Conservation (phyloP, 352 stramenopile species). For the Globisporangium nodosum region DNA sequence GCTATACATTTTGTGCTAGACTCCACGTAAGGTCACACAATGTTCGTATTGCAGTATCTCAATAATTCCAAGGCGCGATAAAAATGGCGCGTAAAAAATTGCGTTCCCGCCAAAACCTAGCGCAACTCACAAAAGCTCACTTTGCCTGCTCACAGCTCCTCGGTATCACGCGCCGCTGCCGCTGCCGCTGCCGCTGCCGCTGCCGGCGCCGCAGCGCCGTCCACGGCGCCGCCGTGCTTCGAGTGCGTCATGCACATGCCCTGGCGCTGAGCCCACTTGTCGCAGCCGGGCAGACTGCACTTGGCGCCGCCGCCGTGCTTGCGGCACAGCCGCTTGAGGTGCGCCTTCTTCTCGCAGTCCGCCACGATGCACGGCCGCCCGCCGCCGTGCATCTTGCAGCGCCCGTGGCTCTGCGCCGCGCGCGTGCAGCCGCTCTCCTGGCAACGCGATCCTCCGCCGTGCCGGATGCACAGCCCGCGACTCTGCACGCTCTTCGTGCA, state of each 20-base stretch:
- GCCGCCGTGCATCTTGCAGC: slow-evolving; percentile 59
- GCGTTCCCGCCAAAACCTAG: too few relatives aligned
- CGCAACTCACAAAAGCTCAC: too few relatives aligned
- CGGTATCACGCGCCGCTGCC: neutral
- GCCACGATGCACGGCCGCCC: slow-evolving; percentile 47
- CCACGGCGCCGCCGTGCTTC: slow-evolving; percentile 25
- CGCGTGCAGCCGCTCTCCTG: slow-evolving; percentile 53
- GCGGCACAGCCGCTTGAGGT: slow-evolving; percentile 76
- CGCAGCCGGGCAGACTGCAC: slow-evolving; percentile 53
- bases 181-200: neutral
- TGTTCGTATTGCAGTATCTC: neutral
- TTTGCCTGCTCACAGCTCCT: neutral
- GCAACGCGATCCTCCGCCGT: slow-evolving; percentile 74
- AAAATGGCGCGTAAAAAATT: too few relatives aligned
- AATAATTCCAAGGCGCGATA: neutral
- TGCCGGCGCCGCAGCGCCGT: neutral
- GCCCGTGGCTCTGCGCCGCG: slow-evolving; percentile 66
- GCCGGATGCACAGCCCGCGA: slow-evolving; percentile 49
- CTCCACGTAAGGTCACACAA: neutral
- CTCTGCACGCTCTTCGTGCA: slow-evolving; percentile 85
- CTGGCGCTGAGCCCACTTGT: slow-evolving; percentile 82
- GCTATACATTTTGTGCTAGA: neutral
- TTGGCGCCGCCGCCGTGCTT: slow-evolving; percentile 80
- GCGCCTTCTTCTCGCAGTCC: slow-evolving; percentile 80
- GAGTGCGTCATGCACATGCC: slow-evolving; percentile 85